These are phyloP conservation scores for Brettanomyces anomalus DNA, from an alignment of 805 yeast species.

Conservation along the genomic window DNA sequence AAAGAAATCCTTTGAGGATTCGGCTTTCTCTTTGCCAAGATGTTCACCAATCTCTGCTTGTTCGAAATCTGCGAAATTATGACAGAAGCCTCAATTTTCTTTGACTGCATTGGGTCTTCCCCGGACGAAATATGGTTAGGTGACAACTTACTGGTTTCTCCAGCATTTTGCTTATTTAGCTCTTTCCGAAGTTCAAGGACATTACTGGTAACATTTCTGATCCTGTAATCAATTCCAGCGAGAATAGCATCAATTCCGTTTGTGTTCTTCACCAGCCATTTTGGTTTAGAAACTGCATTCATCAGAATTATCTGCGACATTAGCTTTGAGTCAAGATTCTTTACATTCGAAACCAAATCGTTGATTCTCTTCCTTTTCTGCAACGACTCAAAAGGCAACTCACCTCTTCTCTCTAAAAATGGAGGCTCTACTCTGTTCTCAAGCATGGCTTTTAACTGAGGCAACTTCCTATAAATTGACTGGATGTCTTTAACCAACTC, in stretches of 20 bases:
- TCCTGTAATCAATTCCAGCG: constrained; percentile 18
- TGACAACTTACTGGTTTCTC: no score
- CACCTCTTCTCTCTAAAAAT: not conserved
- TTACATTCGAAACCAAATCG: constrained; percentile 3
- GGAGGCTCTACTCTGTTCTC: not conserved
- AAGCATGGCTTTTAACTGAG: not conserved
- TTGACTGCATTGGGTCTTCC: no score
- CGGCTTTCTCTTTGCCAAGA: not conserved
- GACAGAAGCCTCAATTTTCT: no score
- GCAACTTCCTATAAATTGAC: not conserved
- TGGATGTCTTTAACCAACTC: not conserved
- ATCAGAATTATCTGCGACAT: constrained; percentile 19
- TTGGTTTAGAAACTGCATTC: constrained; percentile 22
- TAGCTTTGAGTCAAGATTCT: constrained; percentile 10
- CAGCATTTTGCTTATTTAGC: not conserved
- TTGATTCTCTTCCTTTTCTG: not conserved
- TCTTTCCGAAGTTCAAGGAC: constrained; percentile 13
- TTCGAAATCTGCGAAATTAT: no score
- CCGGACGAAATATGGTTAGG: no score
- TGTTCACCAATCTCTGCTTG: not conserved
- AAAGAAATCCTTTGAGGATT: not conserved
- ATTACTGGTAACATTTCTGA: constrained; percentile 11
- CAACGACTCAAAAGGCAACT: not conserved
- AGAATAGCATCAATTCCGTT: constrained; percentile 20
- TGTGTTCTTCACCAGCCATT: constrained; percentile 19